phyloP scores from a whole-genome alignment of 2,329 filamentous ascomycete species.

The Lithohypha guttulata region DNA sequence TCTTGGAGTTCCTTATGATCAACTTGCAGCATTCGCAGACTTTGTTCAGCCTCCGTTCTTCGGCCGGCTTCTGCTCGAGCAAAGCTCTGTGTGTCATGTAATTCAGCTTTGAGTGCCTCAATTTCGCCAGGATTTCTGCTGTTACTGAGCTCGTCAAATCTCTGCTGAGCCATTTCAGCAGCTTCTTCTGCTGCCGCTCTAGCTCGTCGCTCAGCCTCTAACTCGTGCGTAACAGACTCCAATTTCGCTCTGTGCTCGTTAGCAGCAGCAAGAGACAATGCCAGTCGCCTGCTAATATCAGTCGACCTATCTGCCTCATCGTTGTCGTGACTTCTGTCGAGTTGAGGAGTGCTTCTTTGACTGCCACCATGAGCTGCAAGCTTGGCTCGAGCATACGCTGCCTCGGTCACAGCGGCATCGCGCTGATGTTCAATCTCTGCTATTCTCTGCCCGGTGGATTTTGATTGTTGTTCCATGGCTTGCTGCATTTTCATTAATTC shows the following conservation, averaged over 20 bases:
- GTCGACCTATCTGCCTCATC: conserved; percentile 56
- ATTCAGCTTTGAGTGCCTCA: conserved; percentile 72
- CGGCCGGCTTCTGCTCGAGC: conserved; percentile 72
- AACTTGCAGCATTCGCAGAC: conserved; percentile 64
- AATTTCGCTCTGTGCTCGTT: conserved; percentile 69
- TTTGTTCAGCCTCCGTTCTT: conserved; percentile 63
- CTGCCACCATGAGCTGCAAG: conserved; percentile 63
- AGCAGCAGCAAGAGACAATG: conserved; percentile 66
- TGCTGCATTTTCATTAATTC: conserved; percentile 83
- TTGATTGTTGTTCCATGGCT: conserved; percentile 78
- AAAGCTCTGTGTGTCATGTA: conserved; percentile 68
- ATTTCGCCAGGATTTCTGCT: conserved; percentile 77
- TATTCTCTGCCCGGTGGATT: conserved; percentile 75
- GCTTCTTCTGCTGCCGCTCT: conserved; percentile 83
- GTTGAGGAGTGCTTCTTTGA: conserved; percentile 42
- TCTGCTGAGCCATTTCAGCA: conserved; percentile 66
- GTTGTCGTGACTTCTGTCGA: conserved; percentile 47
- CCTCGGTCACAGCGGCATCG: conserved; percentile 87
- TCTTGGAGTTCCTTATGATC: conserved; percentile 69
- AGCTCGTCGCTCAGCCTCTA: conserved; percentile 70
- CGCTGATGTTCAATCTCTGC: conserved; percentile 91
- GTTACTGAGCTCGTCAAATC: conserved; percentile 71
- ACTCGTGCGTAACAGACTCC: conserved; percentile 56
- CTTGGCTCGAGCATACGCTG: conserved; percentile 88
- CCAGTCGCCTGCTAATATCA: conserved; percentile 73